Conservation (phyloP, 441 rosid species). For the Sinapis alba region DNA sequence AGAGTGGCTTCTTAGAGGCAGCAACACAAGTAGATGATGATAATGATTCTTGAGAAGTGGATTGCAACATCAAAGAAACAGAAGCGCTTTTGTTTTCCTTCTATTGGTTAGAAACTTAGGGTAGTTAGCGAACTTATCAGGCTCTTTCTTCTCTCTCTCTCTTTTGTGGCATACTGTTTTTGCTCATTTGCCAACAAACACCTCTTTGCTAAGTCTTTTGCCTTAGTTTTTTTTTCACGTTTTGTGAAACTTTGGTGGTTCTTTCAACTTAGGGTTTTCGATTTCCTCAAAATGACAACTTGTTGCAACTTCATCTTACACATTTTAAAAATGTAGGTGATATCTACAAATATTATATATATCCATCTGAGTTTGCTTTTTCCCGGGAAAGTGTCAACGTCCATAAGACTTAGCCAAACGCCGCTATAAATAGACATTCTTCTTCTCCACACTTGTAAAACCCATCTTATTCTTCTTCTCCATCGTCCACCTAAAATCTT, state of each 20-base stretch:
- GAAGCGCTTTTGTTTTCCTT: constrained; percentile 7
- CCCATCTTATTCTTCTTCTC: too few species aligned
- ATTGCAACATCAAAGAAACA: constrained; percentile 28
- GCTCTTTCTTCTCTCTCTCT: constrained; percentile 3
- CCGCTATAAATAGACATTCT: too few species aligned
- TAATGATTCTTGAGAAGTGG: constrained; percentile 33
- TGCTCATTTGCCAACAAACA: constrained; percentile 5
- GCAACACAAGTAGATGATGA: constrained; percentile 8
- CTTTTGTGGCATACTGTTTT: constrained; percentile 12
- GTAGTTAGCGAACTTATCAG: constrained; percentile 19
- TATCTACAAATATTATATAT: too few species aligned
- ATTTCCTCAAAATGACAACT: not conserved
- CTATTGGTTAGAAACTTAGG: constrained; percentile 17
- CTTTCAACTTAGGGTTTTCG: not conserved
- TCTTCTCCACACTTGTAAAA: too few species aligned
- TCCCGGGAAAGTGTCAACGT: too few species aligned
- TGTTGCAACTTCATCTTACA: not conserved
- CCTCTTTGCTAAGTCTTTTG: not conserved
- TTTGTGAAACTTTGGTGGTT: constrained; percentile 13
- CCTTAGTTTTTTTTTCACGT: not conserved
- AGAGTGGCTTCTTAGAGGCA: constrained; percentile 21
- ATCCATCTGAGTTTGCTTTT: too few species aligned
- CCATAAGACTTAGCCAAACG: too few species aligned
- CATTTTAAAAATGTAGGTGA: not conserved
- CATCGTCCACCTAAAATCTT: too few species aligned